phyloP scores from a whole-genome alignment of 2,329 filamentous ascomycete species.

The Nemania bipapillata region DNA sequence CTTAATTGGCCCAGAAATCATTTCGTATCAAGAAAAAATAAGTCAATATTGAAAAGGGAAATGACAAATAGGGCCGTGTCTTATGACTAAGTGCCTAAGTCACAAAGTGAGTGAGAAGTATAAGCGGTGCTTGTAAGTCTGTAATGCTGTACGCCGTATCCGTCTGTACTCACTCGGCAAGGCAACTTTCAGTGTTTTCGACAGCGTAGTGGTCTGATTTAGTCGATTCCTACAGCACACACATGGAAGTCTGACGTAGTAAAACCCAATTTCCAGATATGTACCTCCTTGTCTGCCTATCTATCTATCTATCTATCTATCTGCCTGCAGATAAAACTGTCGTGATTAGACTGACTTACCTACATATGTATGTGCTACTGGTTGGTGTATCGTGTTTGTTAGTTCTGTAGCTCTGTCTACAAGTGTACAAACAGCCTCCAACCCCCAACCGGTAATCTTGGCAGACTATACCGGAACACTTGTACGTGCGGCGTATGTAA shows the following conservation, averaged over 20 bases:
- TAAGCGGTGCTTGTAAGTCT: too few relatives aligned
- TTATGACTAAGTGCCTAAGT: too few relatives aligned
- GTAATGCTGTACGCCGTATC: background rate
- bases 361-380: too few relatives aligned
- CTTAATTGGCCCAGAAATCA: conserved; percentile 1
- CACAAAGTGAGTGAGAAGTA: background rate
- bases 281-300: background rate
- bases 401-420: background rate
- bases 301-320: background rate
- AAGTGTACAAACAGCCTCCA: background rate
- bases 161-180: background rate
- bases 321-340: background rate
- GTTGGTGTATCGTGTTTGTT: background rate
- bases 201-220: background rate
- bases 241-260: background rate
- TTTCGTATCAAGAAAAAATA: conserved; percentile 4
- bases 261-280: background rate
- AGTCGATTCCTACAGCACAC: background rate
- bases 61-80: background rate
- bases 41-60: background rate
- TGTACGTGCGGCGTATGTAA: too few relatives aligned
- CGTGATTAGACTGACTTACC: background rate
- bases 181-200: background rate
- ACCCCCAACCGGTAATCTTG: background rate
- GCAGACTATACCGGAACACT: too few relatives aligned